Evolutionary conservation across 202 grass and related monocot genomes (phyloP).

Genomic region (Setaria viridis): DNA sequence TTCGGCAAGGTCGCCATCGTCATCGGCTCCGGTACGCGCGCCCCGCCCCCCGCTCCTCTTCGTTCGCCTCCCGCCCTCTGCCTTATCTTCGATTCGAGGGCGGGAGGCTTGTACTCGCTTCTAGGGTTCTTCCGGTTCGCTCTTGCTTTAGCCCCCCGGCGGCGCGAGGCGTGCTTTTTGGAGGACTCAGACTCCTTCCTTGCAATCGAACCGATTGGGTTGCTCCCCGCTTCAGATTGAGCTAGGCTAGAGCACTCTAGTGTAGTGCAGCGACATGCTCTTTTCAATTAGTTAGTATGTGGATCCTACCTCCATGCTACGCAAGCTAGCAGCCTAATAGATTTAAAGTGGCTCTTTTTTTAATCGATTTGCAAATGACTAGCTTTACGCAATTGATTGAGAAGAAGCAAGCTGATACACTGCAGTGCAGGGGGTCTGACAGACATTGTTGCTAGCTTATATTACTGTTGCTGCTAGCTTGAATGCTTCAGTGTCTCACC

Average conservation of each 20-base stretch:
- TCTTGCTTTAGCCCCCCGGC: neutral
- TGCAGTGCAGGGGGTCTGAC: neutral
- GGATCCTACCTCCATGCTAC: neutral
- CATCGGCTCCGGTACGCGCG: slow-evolving; percentile 69
- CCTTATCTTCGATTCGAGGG: neutral
- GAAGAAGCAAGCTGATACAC: neutral
- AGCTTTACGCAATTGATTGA: neutral
- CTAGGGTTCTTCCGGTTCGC: neutral
- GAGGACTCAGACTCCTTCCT: neutral
- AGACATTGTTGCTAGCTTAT: slow-evolving; percentile 10
- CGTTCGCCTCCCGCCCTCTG: neutral
- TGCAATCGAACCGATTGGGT: neutral
- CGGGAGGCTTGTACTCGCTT: neutral
- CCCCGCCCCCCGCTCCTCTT: neutral
- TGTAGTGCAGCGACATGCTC: neutral
- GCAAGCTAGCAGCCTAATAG: neutral
- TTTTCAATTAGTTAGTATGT: neutral
- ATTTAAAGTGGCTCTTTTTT: neutral
- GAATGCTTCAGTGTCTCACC: neutral
- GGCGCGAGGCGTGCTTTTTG: neutral
- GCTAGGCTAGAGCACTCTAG: neutral
- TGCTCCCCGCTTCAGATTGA: neutral
- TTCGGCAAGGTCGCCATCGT: slow-evolving; percentile 82
- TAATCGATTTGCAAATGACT: neutral
- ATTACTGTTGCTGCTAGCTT: neutral